Evolutionary conservation across 2,329 filamentous ascomycete species (phyloP), one percentile per base, ranked within the genome.

Genomic region (Ophiostoma fasciatum): DNA sequence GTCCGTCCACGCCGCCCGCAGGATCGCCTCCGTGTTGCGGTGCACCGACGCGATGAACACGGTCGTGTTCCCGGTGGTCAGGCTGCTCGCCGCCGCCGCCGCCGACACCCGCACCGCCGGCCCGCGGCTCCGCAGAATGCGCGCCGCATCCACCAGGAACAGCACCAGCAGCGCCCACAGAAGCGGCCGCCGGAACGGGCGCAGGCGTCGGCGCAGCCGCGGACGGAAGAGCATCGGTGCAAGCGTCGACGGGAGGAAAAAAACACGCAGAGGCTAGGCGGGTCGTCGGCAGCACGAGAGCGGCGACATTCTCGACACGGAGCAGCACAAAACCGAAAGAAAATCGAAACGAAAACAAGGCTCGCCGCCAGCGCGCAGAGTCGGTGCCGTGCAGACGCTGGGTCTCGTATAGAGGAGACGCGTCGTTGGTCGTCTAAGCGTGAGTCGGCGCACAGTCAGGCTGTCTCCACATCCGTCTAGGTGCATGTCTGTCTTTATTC

Each of bases 1-100:
- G 12, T 63, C 53, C 44, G 65, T 71, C 75, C 77, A 81, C 39
- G 71, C 62, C 8, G 55, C 59, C 13, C 68, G 64, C 4, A 82
- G 60, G 17, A 80, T 62, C 1, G 48, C 44, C 43, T 74, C 74
- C 38, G 70, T 74, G 47, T 80, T 82, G 62, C 74, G 78, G 49
- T 81, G 74, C 35, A 76, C 66, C 28, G 71, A 73, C 12, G 72
- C 71, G 35, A 82, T 78, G 55, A 69, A 82, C 43, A 82, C 64
- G 10, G 51, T 54, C 9, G 51, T 47, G 30, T 57, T 55, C 15
- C 11, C 13, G 12, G 29, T 7, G n/a, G 35, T 2, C 41, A 41
- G 0, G 35, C 43, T 6, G 46, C 47, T 19, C 13, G 39, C n/a
- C 8, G 17, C 23, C 11, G 9, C 37, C 19, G 28, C 15, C 21